phyloP scores from a whole-genome alignment of 2,329 filamentous ascomycete genomes.

The Sarocladium kiliense region DNA sequence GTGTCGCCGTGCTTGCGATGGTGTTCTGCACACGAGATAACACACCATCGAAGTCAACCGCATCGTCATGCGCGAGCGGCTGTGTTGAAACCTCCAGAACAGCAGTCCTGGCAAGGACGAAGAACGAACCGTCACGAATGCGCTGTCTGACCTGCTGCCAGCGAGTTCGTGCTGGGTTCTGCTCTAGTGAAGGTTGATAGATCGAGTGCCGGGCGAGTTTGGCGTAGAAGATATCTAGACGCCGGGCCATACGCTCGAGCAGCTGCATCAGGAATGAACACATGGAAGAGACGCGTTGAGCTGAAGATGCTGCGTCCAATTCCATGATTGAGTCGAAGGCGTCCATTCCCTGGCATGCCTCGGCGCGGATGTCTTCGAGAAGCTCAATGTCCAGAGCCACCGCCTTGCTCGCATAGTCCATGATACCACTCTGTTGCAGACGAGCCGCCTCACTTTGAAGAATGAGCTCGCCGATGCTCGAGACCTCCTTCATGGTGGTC shows the following conservation, averaged over 20 bases:
- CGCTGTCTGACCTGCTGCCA: slow-evolving; percentile 46
- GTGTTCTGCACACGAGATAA: slow-evolving; percentile 7
- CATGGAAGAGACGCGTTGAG: slow-evolving; percentile 32
- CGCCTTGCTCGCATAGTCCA: slow-evolving; percentile 42
- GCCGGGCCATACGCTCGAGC: slow-evolving; percentile 47
- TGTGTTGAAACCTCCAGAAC: not conserved
- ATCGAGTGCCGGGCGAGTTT: slow-evolving; percentile 44
- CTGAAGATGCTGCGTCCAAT: slow-evolving; percentile 31
- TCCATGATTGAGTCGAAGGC: slow-evolving; percentile 43
- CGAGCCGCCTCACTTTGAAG: slow-evolving; percentile 39
- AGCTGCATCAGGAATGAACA: slow-evolving; percentile 45
- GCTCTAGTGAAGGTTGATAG: slow-evolving; percentile 46
- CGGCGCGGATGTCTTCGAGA: slow-evolving; percentile 47
- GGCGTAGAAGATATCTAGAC: slow-evolving; percentile 46
- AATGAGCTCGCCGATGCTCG: slow-evolving; percentile 44
- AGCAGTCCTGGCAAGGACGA: slow-evolving; percentile 37
- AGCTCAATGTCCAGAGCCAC: slow-evolving; percentile 48
- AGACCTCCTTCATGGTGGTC: slow-evolving; percentile 41
- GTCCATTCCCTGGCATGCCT: slow-evolving; percentile 50
- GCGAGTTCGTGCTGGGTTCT: slow-evolving; percentile 45
- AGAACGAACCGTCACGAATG: slow-evolving; percentile 46
- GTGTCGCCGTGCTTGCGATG: not conserved
- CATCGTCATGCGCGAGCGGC: not conserved
- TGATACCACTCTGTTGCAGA: slow-evolving; percentile 47
- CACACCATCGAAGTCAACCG: slow-evolving; percentile 6